Evolutionary conservation across 1,139 yeast genomes (phyloP), one percentile per base, ranked within the genome.

Genomic region (Debaryomyces robertsiae): DNA sequence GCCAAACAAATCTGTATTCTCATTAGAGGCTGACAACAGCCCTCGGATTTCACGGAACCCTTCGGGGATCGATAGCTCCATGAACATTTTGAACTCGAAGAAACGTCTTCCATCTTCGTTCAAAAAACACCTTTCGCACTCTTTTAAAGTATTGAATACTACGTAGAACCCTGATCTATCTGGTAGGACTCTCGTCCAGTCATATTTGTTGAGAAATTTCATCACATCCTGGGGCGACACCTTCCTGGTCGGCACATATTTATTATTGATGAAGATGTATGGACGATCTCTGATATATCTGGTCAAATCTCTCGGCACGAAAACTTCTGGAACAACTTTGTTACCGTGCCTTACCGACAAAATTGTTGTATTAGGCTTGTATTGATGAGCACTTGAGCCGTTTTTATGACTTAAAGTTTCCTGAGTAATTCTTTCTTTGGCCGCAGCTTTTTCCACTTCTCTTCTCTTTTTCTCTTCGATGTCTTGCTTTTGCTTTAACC

Each of bases 111-210:
- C 90, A 53, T 88, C 88, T 60, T 84, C 89, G 27, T 73, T 70
- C 29, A 74, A 71, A 54, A 79, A 82, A 52, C 95, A 87, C 33
- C 75, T 64, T 46, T 77, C 77, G 30, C 94, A 88, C 45, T 85
- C 89, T 30, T 67, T 65, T 16, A 79, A 59, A 25, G 80, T 70
- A 52, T 81, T 80, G 60, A 89, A 89, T 1, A 86, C 81, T 32
- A 88, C 69, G 54, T 77, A 89, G 49, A 84, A 82, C 0, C 96
- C 96, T 3, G 74, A 59, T 27, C 67, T 64, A 48, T 84, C 91
- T 3, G 79, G 72, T 37, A 84, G 56, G 2, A 87, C 77, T 44
- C 87, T 67, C 0, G 81, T 75, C 83, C 90, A 84, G 42, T 75
- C 79, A 52, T 84, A 84, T 42, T 65, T 76, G 15, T 67, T 71